phyloP scores from a whole-genome alignment of 2,329 filamentous ascomycete genomes.

The Trichocomaceae sp. region DNA sequence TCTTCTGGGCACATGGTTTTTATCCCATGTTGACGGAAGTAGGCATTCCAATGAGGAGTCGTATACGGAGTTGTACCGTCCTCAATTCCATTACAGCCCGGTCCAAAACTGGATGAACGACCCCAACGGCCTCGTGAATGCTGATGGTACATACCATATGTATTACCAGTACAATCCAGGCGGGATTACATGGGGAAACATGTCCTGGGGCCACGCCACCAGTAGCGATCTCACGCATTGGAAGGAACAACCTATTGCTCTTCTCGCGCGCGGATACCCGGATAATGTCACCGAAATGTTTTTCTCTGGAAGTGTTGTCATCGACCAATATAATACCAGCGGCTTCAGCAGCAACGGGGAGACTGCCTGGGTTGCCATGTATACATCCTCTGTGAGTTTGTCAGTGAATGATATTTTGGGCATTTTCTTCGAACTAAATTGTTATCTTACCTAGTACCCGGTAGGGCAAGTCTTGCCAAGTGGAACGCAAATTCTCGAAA shows the following conservation, averaged over 20 bases:
- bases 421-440: no score
- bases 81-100: slow-evolving; percentile 15
- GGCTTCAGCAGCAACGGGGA: slow-evolving; percentile 35
- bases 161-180: slow-evolving; percentile 23
- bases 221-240: slow-evolving; percentile 47
- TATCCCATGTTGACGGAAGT: no score
- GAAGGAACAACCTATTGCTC: slow-evolving; percentile 58
- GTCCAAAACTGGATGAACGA: slow-evolving; percentile 20
- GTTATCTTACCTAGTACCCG: slow-evolving; percentile 16
- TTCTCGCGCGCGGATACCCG: slow-evolving; percentile 39
- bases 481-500: slow-evolving; percentile 16
- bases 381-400: slow-evolving; percentile 38
- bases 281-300: slow-evolving; percentile 24
- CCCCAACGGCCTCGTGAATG: slow-evolving; percentile 20
- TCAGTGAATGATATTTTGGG: no score
- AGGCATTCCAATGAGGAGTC: no score
- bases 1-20: no score
- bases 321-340: slow-evolving; percentile 51
- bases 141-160: slow-evolving; percentile 17
- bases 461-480: slow-evolving; percentile 18
- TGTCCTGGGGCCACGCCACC: slow-evolving; percentile 23
- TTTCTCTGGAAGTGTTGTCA: no score
- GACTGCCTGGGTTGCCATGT: slow-evolving; percentile 58
- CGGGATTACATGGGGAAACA: slow-evolving; percentile 18
- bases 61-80: slow-evolving; percentile 3